Evolutionary conservation across 306 rosid genomes (phyloP).

Genomic region (Sicyos baderoa): DNA sequence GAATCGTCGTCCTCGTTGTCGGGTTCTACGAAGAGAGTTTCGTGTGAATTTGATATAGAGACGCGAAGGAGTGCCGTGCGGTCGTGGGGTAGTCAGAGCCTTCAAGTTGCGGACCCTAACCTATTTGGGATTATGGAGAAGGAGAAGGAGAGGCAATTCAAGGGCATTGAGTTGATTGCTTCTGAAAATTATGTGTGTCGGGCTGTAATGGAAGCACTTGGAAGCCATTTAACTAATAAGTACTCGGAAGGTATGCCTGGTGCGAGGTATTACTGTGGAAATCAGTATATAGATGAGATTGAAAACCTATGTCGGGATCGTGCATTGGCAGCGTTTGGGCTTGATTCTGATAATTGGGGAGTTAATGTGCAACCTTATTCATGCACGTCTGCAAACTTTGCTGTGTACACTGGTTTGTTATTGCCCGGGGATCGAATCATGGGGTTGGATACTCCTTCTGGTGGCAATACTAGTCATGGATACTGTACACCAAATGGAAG

Average conservation of each 20-base stretch:
- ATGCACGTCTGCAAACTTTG: slow-evolving; percentile 86
- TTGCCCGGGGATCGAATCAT: slow-evolving; percentile 77
- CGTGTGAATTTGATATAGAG: slow-evolving; percentile 46
- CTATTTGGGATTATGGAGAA: slow-evolving; percentile 63
- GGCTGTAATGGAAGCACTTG: slow-evolving; percentile 86
- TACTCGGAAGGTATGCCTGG: slow-evolving; percentile 94
- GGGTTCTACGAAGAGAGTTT: slow-evolving; percentile 29
- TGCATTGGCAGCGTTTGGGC: slow-evolving; percentile 60
- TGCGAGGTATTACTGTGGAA: slow-evolving; percentile 71
- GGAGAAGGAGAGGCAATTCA: slow-evolving; percentile 66
- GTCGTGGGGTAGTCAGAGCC: slow-evolving; percentile 60
- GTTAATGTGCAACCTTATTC: slow-evolving; percentile 94
- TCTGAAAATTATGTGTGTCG: slow-evolving; percentile 82
- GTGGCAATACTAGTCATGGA: slow-evolving; percentile 95
- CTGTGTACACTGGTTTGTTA: slow-evolving; percentile 74
- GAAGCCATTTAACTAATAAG: slow-evolving; percentile 83
- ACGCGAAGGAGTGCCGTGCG: slow-evolving; percentile 49
- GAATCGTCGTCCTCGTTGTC: slow-evolving; percentile 52
- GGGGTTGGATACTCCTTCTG: slow-evolving; percentile 95
- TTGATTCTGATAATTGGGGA: slow-evolving; percentile 66
- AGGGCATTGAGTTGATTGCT: slow-evolving; percentile 79
- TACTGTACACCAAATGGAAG: slow-evolving; percentile 79
- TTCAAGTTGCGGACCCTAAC: slow-evolving; percentile 59
- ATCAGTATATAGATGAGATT: slow-evolving; percentile 74
- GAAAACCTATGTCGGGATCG: slow-evolving; percentile 74